Base-by-base conservation (phyloP, 2,329 filamentous ascomycete species). In the Fusarium tupiense region DNA sequence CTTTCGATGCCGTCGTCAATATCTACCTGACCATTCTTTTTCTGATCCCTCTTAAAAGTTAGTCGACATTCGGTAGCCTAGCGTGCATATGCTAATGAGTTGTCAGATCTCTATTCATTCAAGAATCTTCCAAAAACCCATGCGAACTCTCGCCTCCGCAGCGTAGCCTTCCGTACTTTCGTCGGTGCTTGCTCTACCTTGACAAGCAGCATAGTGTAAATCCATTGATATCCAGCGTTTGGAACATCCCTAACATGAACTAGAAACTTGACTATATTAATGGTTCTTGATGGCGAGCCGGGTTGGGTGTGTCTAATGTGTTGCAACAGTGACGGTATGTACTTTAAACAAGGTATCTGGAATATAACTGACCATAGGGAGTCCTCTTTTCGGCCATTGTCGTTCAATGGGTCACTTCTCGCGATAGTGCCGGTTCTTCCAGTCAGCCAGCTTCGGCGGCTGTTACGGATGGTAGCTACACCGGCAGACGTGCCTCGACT, bases 221-320 rank as follows among this genome's bases (percentile, higher is more conserved):
- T 16, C 47, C 46, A 14, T 16, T 46, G 9, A 47, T 31, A 5
- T 10, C 24, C 13, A n/a, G 35, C 14, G 22, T 10, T 14, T 12
- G 19, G 16, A n/a, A 26, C 8, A 20, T 22, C 24, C n/a, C 76
- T 77, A 59, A 72, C 38, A 46, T 17, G 22, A 3, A 33, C 19
- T 47, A 90, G 88, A 8, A 92, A 92, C 76, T 80, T 92, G 6
- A 86, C 87, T 7, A 85, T 91, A 1, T 81, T 92, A 2, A 87
- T 90, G 84, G 85, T 84, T 3, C 84, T 92, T 5, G 81, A 89
- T 31, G 90, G 90, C 19, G 90, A 92, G 77, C 89, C 88, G 5
- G 90, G 88, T 7, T 92, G 90, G 90, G 85, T 92, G 6, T 92
- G 90, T 73, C 84, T 92, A 8, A 89, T 91, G 83, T 90, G 89